phyloP scores from a whole-genome alignment of 345 rosid genomes.

The Bruguiera parviflora region DNA sequence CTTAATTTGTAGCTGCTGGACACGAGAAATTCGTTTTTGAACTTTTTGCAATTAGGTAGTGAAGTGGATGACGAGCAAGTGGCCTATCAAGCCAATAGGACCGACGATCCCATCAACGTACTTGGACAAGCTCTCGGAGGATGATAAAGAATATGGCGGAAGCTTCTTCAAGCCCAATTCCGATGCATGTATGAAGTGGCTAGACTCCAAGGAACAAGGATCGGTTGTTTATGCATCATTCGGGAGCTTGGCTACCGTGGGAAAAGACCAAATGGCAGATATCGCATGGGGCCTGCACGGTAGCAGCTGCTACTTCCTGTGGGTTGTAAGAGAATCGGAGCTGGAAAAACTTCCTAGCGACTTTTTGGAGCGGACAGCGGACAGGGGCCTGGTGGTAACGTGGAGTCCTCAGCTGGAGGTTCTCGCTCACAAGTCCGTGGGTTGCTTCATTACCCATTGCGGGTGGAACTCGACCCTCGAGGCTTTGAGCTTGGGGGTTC shows the following conservation, averaged over 20 bases:
- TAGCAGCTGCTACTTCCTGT: conserved; percentile 35
- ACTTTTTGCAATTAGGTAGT: background rate
- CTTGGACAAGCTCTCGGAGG: conserved; percentile 39
- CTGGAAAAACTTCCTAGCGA: conserved; percentile 36
- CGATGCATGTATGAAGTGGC: conserved; percentile 28
- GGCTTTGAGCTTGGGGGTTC: conserved; percentile 25
- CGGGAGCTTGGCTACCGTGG: conserved; percentile 52
- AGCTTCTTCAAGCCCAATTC: conserved; percentile 10
- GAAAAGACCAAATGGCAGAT: conserved; percentile 44
- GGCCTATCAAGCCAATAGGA: conserved; percentile 32
- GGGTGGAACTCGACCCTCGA: conserved; percentile 30
- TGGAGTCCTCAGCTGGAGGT: conserved; percentile 12
- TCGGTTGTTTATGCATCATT: conserved; percentile 57
- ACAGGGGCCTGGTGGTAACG: background rate
- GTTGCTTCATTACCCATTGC: conserved; percentile 18
- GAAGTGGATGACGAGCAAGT: conserved; percentile 9
- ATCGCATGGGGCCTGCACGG: conserved; percentile 38
- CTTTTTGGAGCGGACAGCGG: conserved; percentile 14
- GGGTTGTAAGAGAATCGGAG: conserved; percentile 52
- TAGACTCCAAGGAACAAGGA: conserved; percentile 33
- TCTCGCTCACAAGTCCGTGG: conserved; percentile 15
- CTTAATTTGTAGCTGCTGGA: too few species aligned
- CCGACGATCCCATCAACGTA: conserved; percentile 61
- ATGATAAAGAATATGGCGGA: conserved; percentile 45
- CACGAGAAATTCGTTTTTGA: background rate